phyloP scores from a whole-genome alignment of 208 protist species.

The Trypanosoma lewisi region DNA sequence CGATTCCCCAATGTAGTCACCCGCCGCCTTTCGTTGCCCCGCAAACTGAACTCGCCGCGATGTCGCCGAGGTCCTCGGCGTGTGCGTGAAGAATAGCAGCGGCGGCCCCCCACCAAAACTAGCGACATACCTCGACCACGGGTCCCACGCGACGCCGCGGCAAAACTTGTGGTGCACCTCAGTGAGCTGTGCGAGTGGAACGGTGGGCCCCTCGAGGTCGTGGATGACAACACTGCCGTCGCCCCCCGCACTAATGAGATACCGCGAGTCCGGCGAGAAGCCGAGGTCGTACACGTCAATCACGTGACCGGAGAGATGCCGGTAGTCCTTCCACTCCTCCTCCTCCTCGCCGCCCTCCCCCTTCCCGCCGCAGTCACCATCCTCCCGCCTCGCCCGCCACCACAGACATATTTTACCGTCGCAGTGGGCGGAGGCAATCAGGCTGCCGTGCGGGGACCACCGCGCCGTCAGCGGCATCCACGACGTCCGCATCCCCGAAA shows the following conservation, averaged over 20 bases:
- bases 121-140: slow-evolving; percentile 64
- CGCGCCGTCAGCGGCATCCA: slow-evolving; percentile 83
- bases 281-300: slow-evolving; percentile 84
- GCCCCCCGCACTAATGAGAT: slow-evolving; percentile 67
- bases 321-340: slow-evolving; percentile 87
- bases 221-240: slow-evolving; percentile 85
- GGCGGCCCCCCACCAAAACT: slow-evolving; percentile 73
- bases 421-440: slow-evolving; percentile 83
- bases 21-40: slow-evolving; percentile 54
- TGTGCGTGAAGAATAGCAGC: slow-evolving; percentile 66
- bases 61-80: slow-evolving; percentile 21
- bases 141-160: slow-evolving; percentile 86
- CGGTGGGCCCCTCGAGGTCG: slow-evolving; percentile 61
- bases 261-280: slow-evolving; percentile 83
- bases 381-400: slow-evolving; percentile 53
- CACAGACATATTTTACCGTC: slow-evolving; percentile 84
- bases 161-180: slow-evolving; percentile 81
- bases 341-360: slow-evolving; percentile 33
- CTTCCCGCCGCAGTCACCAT: too few species aligned
- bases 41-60: slow-evolving; percentile 44
- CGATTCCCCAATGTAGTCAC: slow-evolving; percentile 74
- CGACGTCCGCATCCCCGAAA: slow-evolving; percentile 55
- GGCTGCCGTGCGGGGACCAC: slow-evolving; percentile 77
- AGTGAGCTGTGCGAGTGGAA: slow-evolving; percentile 64
- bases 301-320: slow-evolving; percentile 79